Conservation (phyloP, 805 yeast species). For the Metschnikowia peoriensis region DNA sequence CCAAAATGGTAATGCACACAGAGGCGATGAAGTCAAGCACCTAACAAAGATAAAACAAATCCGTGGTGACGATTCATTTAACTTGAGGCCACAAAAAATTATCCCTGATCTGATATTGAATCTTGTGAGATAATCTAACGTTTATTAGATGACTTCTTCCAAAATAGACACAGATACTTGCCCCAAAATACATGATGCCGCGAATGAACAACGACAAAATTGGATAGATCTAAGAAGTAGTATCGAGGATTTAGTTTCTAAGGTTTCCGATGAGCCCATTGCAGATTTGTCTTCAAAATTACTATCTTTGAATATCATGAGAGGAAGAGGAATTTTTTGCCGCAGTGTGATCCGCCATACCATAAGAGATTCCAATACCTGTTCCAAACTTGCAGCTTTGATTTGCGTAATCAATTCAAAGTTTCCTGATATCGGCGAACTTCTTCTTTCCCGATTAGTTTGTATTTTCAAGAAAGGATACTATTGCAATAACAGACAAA, state of each 20-base stretch:
- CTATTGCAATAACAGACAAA: constrained; percentile 23
- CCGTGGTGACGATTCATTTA: too few species aligned
- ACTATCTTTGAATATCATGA: constrained; percentile 53
- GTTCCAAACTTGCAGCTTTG: constrained; percentile 56
- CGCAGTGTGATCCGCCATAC: constrained; percentile 57
- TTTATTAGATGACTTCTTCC: background rate
- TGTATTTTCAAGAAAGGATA: constrained; percentile 57
- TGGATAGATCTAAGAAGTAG: constrained; percentile 56
- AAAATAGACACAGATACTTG: background rate
- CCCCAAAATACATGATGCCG: background rate
- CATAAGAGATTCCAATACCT: constrained; percentile 33
- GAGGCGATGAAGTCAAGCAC: background rate
- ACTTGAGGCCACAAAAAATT: background rate
- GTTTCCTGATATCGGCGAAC: constrained; percentile 65
- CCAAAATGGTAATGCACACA: background rate
- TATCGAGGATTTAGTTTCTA: constrained; percentile 50
- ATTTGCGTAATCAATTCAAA: constrained; percentile 61
- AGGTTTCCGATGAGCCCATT: constrained; percentile 29
- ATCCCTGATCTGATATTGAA: background rate
- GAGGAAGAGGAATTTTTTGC: constrained; percentile 64
- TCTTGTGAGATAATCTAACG: background rate
- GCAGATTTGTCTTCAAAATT: constrained; percentile 43
- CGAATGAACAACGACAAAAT: constrained; percentile 42
- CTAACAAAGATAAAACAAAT: too few species aligned
- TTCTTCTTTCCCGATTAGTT: constrained; percentile 52